Base-by-base conservation (phyloP, 495 filamentous ascomycete species). In the Copromyces sp. region DNA sequence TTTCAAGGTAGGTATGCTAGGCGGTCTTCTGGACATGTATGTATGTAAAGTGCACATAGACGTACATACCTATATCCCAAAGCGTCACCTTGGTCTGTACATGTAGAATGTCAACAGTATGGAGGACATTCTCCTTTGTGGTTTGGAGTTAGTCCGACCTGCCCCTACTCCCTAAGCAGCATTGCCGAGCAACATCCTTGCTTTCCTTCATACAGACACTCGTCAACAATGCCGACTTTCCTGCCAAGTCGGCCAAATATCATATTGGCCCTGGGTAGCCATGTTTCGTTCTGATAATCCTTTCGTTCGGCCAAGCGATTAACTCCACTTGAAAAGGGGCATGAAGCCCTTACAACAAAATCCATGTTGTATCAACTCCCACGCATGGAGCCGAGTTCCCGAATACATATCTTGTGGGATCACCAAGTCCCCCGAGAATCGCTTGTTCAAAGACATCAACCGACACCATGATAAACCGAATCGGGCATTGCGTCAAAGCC, bases 251-350 rank as follows among this genome's bases (percentile, higher is more conserved):
- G 29, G 29, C 53, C 53, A 35, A 35, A 17, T 35, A 35, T 65
- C 29, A 1, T 17, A 7, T 9, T 65, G 14, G 29, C 1, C 53
- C 38, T 39, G 5, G 40, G 40, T 45, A 14, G 20, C 47, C 20
- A 29, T 41, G 74, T 75, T 75, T 76, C 75, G 73, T 75, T 73
- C 69, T 71, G 74, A 42, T 40, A 68, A 73, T 75, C 71, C 40
- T 69, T 32, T 14, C 42, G 59, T 70, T 39, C 72, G 39, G 68
- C 41, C 42, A 38, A 70, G 68, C 40, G 35, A 12, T 35, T 47
- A 24, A 45, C 35, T 40, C 53, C 39, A 68, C 47, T 74, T 70
- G 74, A 69, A 68, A 71, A 69, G 39, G 59, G 29, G 59, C 45
- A 41, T 42, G 72, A 65, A 65, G 53, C 2, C 29, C 29, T 32